Evolutionary conservation across 108 stramenopile genomes (phyloP).

Genomic region (Fragilaria radians): DNA sequence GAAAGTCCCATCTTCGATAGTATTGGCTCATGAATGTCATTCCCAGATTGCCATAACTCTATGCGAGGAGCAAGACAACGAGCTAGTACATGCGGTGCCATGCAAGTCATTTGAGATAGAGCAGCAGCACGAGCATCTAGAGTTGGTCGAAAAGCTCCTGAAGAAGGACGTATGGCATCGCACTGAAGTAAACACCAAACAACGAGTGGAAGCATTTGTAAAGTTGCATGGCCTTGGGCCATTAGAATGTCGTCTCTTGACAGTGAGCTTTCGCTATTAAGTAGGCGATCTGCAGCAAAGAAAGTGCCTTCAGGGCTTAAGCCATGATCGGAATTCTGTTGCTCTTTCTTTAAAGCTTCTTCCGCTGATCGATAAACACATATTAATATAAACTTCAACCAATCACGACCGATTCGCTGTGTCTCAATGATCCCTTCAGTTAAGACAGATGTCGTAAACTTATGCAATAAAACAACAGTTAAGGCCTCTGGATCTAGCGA

Average conservation of each 20-base stretch:
- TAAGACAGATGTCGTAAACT: constrained; percentile 25
- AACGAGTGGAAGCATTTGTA: constrained; percentile 21
- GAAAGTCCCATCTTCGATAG: constrained; percentile 19
- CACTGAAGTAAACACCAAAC: constrained; percentile 41
- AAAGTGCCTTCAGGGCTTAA: constrained; percentile 1
- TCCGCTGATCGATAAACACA: constrained; percentile 42
- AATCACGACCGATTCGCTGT: constrained; percentile 19
- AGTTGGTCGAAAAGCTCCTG: constrained; percentile 17
- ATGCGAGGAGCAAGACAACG: constrained; percentile 38
- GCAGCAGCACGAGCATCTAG: constrained; percentile 38
- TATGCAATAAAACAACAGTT: constrained; percentile 38
- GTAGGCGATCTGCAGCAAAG: constrained; percentile 28
- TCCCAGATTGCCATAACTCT: constrained; percentile 26
- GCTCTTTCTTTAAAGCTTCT: constrained; percentile 5
- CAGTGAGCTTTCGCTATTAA: constrained; percentile 27
- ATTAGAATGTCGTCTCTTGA: constrained; percentile 30
- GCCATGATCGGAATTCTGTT: not conserved
- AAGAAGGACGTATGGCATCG: constrained; percentile 38
- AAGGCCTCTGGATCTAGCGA: constrained; percentile 46
- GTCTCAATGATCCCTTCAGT: constrained; percentile 23
- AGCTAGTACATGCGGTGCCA: constrained; percentile 32
- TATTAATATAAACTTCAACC: constrained; percentile 32
- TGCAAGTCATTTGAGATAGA: constrained; percentile 33
- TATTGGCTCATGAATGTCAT: constrained; percentile 5
- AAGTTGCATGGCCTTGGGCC: constrained; percentile 40